Base-by-base conservation (phyloP, 2,329 filamentous ascomycete species). In the Kalmusia sp. region DNA sequence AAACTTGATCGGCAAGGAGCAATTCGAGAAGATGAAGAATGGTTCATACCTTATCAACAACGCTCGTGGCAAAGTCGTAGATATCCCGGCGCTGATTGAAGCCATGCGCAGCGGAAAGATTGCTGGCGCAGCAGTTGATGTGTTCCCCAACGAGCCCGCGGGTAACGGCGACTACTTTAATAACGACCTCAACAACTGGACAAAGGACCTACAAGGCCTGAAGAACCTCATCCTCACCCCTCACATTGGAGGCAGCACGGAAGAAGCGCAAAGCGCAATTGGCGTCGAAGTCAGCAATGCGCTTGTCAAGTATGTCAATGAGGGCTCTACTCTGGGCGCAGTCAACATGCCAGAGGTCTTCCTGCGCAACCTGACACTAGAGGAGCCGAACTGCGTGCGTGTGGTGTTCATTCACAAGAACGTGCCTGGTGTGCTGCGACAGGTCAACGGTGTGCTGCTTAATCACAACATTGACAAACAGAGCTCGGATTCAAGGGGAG, bases 381-480 rank as follows among this genome's bases (percentile, higher is more conserved):
- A 96, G 54, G 92, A 98, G 78, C 86, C 89, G 21, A 87, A 96
- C 73, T 90, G 95, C 73, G 92, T 93, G 50, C 89, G 95, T 82
- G 85, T 98, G 60, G 93, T 98, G 69, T 99, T 93, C 77, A 96
- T 99, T 65, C 95, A 99, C 79, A 90, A 89, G 77, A 99, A 99
- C 78, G 87, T 98, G 19, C 95, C 95, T 41, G 95, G 95, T 82
- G 95, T 99, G 58, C 82, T 99, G 75, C 86, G 92, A 70, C 91
- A 89, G 80, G 95, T 99, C 62, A 99, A 99, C 81, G 91, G 95
- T 69, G 92, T 98, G 58, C 84, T 99, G 41, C 91, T 90, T 37
- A 88, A 96, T 69, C 93, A 99, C 81, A 99, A 99, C 75, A 93
- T 99, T 65, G 93, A 97, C 80, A 98, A 98, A 83, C 95, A 99